Conservation (phyloP, 352 stramenopile genomes). For the Phytopythium litorale region DNA sequence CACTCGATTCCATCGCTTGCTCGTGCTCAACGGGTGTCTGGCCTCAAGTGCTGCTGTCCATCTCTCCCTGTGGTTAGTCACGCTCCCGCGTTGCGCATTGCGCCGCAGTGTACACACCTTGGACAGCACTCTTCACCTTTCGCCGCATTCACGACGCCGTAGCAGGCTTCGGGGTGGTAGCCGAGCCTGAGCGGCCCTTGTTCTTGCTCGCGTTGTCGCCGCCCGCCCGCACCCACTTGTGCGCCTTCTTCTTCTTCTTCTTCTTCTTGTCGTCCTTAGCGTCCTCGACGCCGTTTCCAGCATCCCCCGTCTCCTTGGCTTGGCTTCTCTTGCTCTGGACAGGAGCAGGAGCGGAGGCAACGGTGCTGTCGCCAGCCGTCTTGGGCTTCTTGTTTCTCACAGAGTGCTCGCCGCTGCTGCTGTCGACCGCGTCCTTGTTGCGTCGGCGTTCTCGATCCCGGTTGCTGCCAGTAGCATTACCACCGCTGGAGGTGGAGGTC, state of each 20-base stretch:
- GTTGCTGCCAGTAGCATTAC: neutral
- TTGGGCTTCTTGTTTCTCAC: neutral
- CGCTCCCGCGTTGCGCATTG: neutral
- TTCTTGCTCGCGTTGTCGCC: neutral
- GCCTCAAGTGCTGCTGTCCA: neutral
- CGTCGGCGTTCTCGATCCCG: constrained; percentile 1
- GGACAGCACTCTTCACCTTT: neutral
- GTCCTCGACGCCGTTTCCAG: neutral
- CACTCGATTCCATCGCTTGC: neutral
- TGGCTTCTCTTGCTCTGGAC: neutral
- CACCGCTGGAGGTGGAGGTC: neutral
- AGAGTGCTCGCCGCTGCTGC: neutral
- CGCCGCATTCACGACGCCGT: neutral
- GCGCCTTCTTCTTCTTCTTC: constrained; percentile 4
- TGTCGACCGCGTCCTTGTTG: neutral
- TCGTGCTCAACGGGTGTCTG: neutral
- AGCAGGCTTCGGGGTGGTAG: neutral
- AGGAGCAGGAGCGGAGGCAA: neutral
- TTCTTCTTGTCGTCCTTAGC: neutral
- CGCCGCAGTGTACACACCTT: neutral
- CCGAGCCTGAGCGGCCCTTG: neutral
- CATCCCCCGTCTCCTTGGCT: neutral
- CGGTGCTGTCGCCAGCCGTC: neutral
- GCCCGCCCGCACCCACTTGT: neutral
- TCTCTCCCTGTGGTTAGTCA: neutral